Evolutionary conservation across 345 rosid genomes (phyloP).

Genomic region (Cardamine occulta): DNA sequence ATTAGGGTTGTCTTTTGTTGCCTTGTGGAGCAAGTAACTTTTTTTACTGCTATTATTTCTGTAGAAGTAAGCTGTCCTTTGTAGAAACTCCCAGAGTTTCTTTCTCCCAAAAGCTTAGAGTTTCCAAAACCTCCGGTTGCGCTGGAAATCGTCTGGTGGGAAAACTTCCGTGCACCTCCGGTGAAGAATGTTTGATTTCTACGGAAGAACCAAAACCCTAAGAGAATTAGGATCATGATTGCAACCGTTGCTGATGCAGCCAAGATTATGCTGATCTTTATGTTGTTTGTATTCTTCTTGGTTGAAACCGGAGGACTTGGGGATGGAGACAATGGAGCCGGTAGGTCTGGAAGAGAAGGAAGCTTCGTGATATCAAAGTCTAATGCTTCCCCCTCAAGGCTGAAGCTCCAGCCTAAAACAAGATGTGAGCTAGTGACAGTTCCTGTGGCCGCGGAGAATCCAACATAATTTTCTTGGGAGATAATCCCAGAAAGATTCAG

Average conservation of each 20-base stretch:
- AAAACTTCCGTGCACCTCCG: slow-evolving; percentile 25
- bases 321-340: slow-evolving; percentile 7
- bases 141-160: slow-evolving; percentile 29
- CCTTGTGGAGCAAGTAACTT: slow-evolving; percentile 31
- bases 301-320: not conserved
- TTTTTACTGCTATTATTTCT: slow-evolving; percentile 36
- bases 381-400: slow-evolving; percentile 48
- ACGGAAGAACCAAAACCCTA: not conserved
- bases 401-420: slow-evolving; percentile 72
- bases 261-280: slow-evolving; percentile 8
- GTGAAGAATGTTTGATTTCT: not conserved
- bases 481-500: slow-evolving; percentile 51
- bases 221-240: not conserved
- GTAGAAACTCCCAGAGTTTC: slow-evolving; percentile 32
- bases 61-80: slow-evolving; percentile 34
- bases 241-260: slow-evolving; percentile 1
- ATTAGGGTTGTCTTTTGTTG: slow-evolving; percentile 29
- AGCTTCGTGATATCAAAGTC: slow-evolving; percentile 52
- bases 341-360: slow-evolving; percentile 52
- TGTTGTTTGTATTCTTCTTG: not conserved
- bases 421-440: slow-evolving; percentile 47
- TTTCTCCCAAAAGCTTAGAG: slow-evolving; percentile 31
- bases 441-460: slow-evolving; percentile 61
- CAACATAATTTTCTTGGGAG: slow-evolving; percentile 49
- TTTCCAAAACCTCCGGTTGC: slow-evolving; percentile 29